phyloP scores from a whole-genome alignment of 441 rosid genomes.

The Jatropha multifida region DNA sequence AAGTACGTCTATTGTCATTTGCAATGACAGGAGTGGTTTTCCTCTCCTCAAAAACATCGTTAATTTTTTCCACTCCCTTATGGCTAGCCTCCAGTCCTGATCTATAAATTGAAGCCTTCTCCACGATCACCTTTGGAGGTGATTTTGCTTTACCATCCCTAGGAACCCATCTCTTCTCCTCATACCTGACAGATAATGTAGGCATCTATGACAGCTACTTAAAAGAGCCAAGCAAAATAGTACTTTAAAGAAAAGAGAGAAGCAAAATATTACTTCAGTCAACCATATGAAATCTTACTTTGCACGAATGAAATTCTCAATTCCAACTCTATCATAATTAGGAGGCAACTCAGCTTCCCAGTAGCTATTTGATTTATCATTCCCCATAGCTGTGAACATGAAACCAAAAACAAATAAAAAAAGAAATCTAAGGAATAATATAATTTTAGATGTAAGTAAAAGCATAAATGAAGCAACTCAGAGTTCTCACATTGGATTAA shows the following conservation, averaged over 20 bases:
- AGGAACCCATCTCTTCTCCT: slow-evolving; percentile 61
- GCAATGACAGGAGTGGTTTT: slow-evolving; percentile 9
- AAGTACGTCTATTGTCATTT: slow-evolving; percentile 19
- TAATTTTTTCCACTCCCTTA: slow-evolving; percentile 24
- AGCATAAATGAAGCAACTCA: slow-evolving; percentile 18
- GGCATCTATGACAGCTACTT: slow-evolving; percentile 15
- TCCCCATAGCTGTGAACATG: slow-evolving; percentile 76
- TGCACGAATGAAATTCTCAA: slow-evolving; percentile 94
- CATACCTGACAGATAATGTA: slow-evolving; percentile 40
- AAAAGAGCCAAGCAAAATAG: slow-evolving; percentile 2
- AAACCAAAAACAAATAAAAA: background rate
- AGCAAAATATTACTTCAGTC: slow-evolving; percentile 23
- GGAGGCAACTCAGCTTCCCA: slow-evolving; percentile 99
- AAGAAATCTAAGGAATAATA: background rate
- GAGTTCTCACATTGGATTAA: slow-evolving; percentile 73
- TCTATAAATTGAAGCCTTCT: slow-evolving; percentile 29
- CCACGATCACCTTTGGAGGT: slow-evolving; percentile 33
- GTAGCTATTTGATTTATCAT: slow-evolving; percentile 84
- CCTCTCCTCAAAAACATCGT: slow-evolving; percentile 13
- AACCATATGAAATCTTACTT: slow-evolving; percentile 51
- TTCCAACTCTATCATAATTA: slow-evolving; percentile 88
- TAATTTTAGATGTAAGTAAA: background rate
- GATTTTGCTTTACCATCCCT: slow-evolving; percentile 36
- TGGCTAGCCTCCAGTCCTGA: slow-evolving; percentile 20
- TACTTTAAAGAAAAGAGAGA: slow-evolving; percentile 16